Evolutionary conservation across 192 early-diverging fungal species (phyloP).

Genomic region (Linnemannia elongata): DNA sequence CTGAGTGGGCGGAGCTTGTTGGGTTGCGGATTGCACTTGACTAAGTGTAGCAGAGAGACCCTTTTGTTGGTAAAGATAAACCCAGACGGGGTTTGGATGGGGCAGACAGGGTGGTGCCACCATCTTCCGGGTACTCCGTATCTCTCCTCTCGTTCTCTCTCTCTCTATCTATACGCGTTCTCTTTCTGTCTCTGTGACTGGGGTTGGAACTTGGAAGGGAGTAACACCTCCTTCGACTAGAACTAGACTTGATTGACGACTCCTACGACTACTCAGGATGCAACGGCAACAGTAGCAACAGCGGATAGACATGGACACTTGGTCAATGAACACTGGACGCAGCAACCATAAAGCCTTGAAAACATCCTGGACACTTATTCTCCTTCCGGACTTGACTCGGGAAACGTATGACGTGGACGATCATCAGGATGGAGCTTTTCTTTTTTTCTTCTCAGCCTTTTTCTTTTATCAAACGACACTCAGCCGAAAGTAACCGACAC

Average conservation of each 20-base stretch:
- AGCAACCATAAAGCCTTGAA: background rate
- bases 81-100: constrained; percentile 8
- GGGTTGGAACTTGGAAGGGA: too few species aligned
- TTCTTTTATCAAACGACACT: background rate
- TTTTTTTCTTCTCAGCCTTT: background rate
- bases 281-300: background rate
- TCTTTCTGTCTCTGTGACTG: background rate
- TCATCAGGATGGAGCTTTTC: too few species aligned
- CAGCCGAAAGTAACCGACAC: background rate
- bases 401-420: too few species aligned
- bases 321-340: background rate
- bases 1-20: background rate
- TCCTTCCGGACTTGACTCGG: too few species aligned
- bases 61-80: background rate
- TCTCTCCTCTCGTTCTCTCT: too few species aligned
- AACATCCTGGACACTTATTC: too few species aligned
- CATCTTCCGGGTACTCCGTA: background rate
- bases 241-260: background rate
- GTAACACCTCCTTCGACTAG: background rate
- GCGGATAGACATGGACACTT: background rate
- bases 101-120: background rate
- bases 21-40: background rate
- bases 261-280: background rate
- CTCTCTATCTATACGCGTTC: background rate
- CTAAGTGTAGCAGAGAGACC: background rate